These are phyloP conservation scores for Hortiboletus campestris DNA, from an alignment of 768 basidiomycete genomes.

Conservation along the genomic window DNA sequence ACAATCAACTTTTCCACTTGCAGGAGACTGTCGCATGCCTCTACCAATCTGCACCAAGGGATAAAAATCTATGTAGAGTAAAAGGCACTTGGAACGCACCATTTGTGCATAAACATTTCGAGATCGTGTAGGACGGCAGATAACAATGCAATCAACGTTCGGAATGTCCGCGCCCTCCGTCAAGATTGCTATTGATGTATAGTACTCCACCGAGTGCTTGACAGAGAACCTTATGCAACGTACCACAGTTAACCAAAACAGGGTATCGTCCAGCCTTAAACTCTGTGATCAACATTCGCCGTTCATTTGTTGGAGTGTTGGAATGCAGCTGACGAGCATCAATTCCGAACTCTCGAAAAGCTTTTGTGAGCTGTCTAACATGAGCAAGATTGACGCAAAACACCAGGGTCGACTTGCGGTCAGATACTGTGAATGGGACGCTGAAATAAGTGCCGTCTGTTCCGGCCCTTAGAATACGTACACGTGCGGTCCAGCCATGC, in stretches of 20 bases:
- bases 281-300: conserved; percentile 57
- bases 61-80: neutral
- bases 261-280: conserved; percentile 78
- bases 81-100: conserved; percentile 42
- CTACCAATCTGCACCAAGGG: conserved; percentile 70
- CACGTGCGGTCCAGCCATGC: conserved; percentile 86
- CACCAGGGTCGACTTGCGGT: conserved; percentile 84
- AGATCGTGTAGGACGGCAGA: conserved; percentile 87
- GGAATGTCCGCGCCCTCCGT: conserved; percentile 96
- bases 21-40: conserved; percentile 83
- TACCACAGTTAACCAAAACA: conserved; percentile 88
- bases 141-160: conserved; percentile 86
- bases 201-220: neutral
- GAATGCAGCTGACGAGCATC: conserved; percentile 84
- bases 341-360: conserved; percentile 71
- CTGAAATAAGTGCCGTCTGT: neutral
- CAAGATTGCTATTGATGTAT: conserved; percentile 56
- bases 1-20: conserved; percentile 80
- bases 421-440: conserved; percentile 33
- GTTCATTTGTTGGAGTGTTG: conserved; percentile 59
- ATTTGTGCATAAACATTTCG: conserved; percentile 90
- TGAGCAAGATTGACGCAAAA: conserved; percentile 88
- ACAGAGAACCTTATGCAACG: conserved; percentile 17
- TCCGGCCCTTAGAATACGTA: conserved; percentile 34
- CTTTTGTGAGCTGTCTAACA: conserved; percentile 67